A percentile compares a stretch with the other conserved stretches of the same genome.
These are phyloP conservation scores for Pugionium dolabratum DNA, from an alignment of 345 rosid species.

Conservation along the genomic window DNA sequence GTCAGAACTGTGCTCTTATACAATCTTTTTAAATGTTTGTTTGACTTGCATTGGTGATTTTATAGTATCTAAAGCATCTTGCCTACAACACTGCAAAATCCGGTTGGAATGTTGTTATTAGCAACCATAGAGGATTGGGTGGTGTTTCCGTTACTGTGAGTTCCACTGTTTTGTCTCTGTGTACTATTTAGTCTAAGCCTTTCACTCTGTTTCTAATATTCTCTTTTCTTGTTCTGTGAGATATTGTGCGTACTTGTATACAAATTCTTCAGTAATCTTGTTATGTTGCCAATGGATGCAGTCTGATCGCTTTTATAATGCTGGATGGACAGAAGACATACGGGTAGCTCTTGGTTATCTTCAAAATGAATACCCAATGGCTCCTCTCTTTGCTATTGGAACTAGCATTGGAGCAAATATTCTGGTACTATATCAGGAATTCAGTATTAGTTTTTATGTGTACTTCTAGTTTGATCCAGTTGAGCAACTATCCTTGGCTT, in stretches of 20 bases:
- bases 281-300: slow-evolving; percentile 38
- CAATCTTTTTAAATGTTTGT: neutral
- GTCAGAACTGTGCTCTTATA: neutral
- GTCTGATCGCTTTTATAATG: slow-evolving; percentile 94
- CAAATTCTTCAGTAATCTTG: neutral
- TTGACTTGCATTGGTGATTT: slow-evolving; percentile 15
- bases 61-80: slow-evolving; percentile 81
- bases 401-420: slow-evolving; percentile 94
- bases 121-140: slow-evolving; percentile 90
- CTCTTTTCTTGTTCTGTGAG: neutral
- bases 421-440: slow-evolving; percentile 50
- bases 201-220: neutral
- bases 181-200: neutral
- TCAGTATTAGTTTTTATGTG: neutral
- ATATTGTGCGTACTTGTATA: neutral
- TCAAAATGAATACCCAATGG: slow-evolving; percentile 63
- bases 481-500: neutral
- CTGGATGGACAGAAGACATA: slow-evolving; percentile 89
- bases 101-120: slow-evolving; percentile 85
- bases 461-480: slow-evolving; percentile 2
- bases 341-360: slow-evolving; percentile 59
- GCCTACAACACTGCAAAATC: slow-evolving; percentile 58
- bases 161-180: slow-evolving; percentile 11
- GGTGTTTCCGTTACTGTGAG: slow-evolving; percentile 92
- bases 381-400: slow-evolving; percentile 85